Evolutionary conservation across 2,329 filamentous ascomycete genomes (phyloP), one percentile per base, ranked within the genome.

Genomic region (Epichloe sp.): DNA sequence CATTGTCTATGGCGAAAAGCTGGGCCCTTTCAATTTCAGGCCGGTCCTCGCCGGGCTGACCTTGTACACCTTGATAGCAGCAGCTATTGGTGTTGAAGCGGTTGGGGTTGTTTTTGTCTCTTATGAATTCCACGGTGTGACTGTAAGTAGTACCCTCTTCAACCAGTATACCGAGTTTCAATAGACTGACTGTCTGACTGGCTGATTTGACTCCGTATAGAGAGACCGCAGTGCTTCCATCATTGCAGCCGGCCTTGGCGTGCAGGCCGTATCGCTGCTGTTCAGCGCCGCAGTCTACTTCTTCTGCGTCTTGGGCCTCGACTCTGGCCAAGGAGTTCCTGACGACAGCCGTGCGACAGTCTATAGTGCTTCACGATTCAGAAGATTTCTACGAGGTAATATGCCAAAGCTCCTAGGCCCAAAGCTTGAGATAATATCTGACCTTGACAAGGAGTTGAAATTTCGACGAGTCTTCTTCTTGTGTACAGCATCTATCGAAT

Each of bases 1-100:
- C 37, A 61, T 64, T 7, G 57, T 77, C 4, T 77, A 76, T 53
- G 74, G 74, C 19, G 64, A 69, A 7, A 63, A 67, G 6, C 66
- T 70, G 17, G 66, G 64, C 15, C 61, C 67, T 2, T 57, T 68
- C 48, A 63, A 8, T 31, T 31, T 11, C 31, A 10, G 55, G 10
- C 69, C 71, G 0, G 53, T 66, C 0, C 60, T 66, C 43, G 57
- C 66, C 10, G 66, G 60, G 1, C 53, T 69, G 12, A 50, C 65
- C 31, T 66, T 73, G 48, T 58, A 64, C 45, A 55, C 58, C 12
- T 53, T 72, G 23, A 58, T 65, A 37, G 57, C 64, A 44, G 59
- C 72, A 54, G 63, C 63, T 42, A 45, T 68, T 5, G 48, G 67
- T 8, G 55, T 73, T 6, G 61, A 73, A 51, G 57, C 72, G 5